Base-by-base conservation (phyloP, 2,329 filamentous ascomycete genomes). In the Anthostomella pinea region DNA sequence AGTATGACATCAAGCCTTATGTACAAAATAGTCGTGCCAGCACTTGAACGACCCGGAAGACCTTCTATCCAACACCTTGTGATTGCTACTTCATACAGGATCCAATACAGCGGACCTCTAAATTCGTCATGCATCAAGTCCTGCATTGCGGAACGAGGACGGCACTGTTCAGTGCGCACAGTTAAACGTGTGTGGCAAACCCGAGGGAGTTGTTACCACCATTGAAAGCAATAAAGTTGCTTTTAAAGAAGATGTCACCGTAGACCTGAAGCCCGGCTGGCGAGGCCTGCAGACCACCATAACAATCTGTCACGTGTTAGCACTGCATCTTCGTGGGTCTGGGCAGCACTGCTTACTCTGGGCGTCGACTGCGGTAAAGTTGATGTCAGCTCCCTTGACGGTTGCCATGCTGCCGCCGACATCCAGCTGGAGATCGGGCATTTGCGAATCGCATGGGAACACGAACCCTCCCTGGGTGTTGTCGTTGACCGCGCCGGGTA, bases 251-350 rank as follows among this genome's bases (percentile, higher is more conserved):
- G 50, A 79, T 71, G 52, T 79, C 75, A 13, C 77, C 76, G 52
- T 75, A 79, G 55, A 87, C 80, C 60, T 81, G 76, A 23, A 83
- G 59, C 18, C 65, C 62, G 10, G 65, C 64, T 2, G 70, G 67
- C 30, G 75, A 77, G 20, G 73, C 69, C 64, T 87, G 83, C 13
- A 87, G 63, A 49, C 81, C 82, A 41, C 81, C 83, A 48, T 83
- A 85, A 67, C 83, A 87, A 37, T 67, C 70, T 74, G 38, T 18
- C 16, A 30, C 1, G 18, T 19, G 28, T 25, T 6, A 15, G 2
- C 26, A 36, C 20, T 40, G 35, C 17, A 29, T 15, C 22, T 16
- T 19, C 13, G 18, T 46, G 39, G 42, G n/a, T n/a, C n/a, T 24
- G 24, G 18, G 9, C 17, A 23, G 30, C 6, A 24, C 10, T 21